Evolutionary conservation across 305 asterid species (phyloP), one percentile per base, ranked within the genome.

Genomic region (Solanum chacoense): DNA sequence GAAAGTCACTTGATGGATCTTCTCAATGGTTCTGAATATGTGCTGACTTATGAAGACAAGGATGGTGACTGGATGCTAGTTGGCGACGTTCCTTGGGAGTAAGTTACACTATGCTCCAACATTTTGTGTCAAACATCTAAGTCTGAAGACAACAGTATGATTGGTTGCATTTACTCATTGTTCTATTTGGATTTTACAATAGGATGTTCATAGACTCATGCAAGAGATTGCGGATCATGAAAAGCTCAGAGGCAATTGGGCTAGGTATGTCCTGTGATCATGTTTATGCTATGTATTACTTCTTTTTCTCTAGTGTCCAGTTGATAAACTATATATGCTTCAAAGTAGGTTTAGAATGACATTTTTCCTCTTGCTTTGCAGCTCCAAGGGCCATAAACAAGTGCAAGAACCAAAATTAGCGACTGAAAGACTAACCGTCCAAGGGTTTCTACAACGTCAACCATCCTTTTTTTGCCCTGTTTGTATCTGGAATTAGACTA

Each of bases 61-160:
- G 97, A 95, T 36, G 94, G 95, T 22, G 98, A 94, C 13, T 95
- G 96, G 97, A 94, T 95, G 98, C 96, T 95, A n/a, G 96, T 95
- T 35, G 98, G 97, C 1, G 98, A 95, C 65, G 96, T 95, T 88
- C 98, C 98, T 7, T 94, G 96, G 96, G 95, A 91, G 98, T 95
- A 93, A 83, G 95, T 90, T 63, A 24, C 63, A 24, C 63, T 12
- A 26, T 20, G 50, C 42, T 50, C 73, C 86, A 87, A 5, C 73
- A 81, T 81, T 29, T 81, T 81, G 11, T 81, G 18, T 18, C 72
- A 45, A 67, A 29, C 72, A 10, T 81, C 13, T 5, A 28, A 29
- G 35, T 79, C 7, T 24, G 86, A 45, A 45, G 18, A 28, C 71
- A 45, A 29, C 26, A 28, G 9, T 45, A 45, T 26, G 31, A 9